Percentiles rank a stretch among this genome's conserved stretches.
phyloP scores from a whole-genome alignment of 768 basidiomycete species.

The Psilocybe sp. region DNA sequence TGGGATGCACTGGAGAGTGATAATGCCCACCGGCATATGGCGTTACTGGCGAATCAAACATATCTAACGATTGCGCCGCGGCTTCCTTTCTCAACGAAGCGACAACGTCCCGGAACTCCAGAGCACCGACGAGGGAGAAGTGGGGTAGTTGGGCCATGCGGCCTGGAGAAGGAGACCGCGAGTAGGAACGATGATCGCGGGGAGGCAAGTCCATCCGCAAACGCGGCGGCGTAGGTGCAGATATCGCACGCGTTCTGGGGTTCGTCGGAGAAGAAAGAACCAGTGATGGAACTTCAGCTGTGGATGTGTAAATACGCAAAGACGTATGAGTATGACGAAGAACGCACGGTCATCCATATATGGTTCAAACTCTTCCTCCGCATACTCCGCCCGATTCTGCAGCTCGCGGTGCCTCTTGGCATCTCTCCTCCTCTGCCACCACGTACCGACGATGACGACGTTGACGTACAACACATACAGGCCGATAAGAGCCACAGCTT shows the following conservation, averaged over 20 bases:
- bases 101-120: constrained; percentile 94
- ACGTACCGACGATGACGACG: constrained; percentile 72
- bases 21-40: constrained; percentile 81
- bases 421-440: constrained; percentile 66
- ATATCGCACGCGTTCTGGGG: constrained; percentile 38
- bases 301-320: no score
- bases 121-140: constrained; percentile 89
- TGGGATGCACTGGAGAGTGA: constrained; percentile 30
- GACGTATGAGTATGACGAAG: background rate
- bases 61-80: constrained; percentile 49
- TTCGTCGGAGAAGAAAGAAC: constrained; percentile 29
- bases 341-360: constrained; percentile 65
- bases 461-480: constrained; percentile 78
- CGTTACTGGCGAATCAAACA: constrained; percentile 65
- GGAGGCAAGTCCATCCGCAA: constrained; percentile 35
- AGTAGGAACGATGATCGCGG: constrained; percentile 27
- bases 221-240: constrained; percentile 32
- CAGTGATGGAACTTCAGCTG: constrained; percentile 20
- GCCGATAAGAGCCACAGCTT: constrained; percentile 67
- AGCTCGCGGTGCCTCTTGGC: constrained; percentile 44
- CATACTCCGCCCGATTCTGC: constrained; percentile 57
- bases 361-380: constrained; percentile 43
- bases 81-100: constrained; percentile 74
- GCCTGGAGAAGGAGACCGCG: constrained; percentile 52
- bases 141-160: constrained; percentile 62